These are phyloP conservation scores for Martiniozyma asiatica DNA, from an alignment of 1,139 yeast genomes.

Conservation along the genomic window DNA sequence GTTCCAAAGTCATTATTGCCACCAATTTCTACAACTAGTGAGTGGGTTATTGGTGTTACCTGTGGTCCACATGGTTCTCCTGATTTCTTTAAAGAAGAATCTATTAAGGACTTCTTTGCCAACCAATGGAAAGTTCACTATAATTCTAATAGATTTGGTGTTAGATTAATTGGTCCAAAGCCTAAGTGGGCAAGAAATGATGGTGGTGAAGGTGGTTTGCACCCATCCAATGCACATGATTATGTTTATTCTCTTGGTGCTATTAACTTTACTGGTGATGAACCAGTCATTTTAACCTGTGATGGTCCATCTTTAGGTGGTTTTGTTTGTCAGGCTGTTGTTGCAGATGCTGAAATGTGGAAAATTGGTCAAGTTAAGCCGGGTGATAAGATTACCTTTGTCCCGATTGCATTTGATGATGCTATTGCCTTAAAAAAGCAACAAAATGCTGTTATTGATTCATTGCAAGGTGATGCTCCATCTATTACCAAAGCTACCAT, in stretches of 20 bases:
- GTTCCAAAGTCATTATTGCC: conserved; percentile 55
- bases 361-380: conserved; percentile 96
- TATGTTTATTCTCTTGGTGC: conserved; percentile 95
- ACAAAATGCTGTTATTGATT: conserved; percentile 45
- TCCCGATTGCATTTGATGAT: conserved; percentile 56
- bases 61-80: conserved; percentile 98
- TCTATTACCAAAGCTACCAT: conserved; percentile 25
- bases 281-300: conserved; percentile 90
- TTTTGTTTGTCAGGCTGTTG: conserved; percentile 92
- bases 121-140: conserved; percentile 90
- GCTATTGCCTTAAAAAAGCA: conserved; percentile 49
- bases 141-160: conserved; percentile 94
- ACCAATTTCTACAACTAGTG: conserved; percentile 33
- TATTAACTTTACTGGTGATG: conserved; percentile 95
- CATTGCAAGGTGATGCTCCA: conserved; percentile 30
- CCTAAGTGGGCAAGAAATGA: conserved; percentile 95
- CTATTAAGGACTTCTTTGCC: conserved; percentile 60
- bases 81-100: conserved; percentile 75
- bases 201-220: conserved; percentile 97
- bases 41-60: conserved; percentile 85
- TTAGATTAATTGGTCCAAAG: conserved; percentile 87
- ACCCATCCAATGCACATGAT: conserved; percentile 96
- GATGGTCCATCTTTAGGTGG: conserved; percentile 98
- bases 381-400: conserved; percentile 73
- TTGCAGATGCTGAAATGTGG: conserved; percentile 95